Percentiles rank a stretch among this genome's conserved stretches.
Conservation (phyloP, 345 rosid genomes). For the Kernera saxatilis region DNA sequence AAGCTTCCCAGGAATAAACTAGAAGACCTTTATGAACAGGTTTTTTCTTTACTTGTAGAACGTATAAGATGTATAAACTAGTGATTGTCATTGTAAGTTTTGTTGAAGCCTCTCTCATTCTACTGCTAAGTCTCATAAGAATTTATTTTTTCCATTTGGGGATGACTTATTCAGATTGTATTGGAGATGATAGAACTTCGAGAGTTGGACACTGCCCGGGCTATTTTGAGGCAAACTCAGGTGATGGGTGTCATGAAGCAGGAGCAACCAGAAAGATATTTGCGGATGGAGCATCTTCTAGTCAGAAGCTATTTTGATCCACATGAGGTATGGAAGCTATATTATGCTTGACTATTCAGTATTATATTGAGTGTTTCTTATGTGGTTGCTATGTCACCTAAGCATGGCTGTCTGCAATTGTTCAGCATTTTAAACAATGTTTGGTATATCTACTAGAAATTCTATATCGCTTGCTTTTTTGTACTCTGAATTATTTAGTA, state of each 20-base stretch:
- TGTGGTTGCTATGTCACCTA: background rate
- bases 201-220: constrained; percentile 92
- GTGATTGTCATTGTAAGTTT: background rate
- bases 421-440: background rate
- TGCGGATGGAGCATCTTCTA: constrained; percentile 88
- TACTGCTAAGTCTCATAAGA: background rate
- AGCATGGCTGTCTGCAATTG: background rate
- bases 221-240: constrained; percentile 93
- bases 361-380: background rate
- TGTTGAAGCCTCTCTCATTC: background rate
- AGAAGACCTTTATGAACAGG: constrained; percentile 96
- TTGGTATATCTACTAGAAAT: background rate
- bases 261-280: constrained; percentile 96
- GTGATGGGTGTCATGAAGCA: constrained; percentile 99
- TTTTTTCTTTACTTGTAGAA: constrained; percentile 9
- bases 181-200: constrained; percentile 97
- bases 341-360: background rate
- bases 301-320: constrained; percentile 97
- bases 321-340: constrained; percentile 58
- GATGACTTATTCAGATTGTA: constrained; percentile 56
- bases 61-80: background rate
- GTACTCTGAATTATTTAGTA: background rate
- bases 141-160: background rate
- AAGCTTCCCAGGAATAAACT: constrained; percentile 87
- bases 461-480: background rate